Evolutionary conservation across 2,329 filamentous ascomycete species (phyloP).

Genomic region (Tolypocladium ovalisporum): DNA sequence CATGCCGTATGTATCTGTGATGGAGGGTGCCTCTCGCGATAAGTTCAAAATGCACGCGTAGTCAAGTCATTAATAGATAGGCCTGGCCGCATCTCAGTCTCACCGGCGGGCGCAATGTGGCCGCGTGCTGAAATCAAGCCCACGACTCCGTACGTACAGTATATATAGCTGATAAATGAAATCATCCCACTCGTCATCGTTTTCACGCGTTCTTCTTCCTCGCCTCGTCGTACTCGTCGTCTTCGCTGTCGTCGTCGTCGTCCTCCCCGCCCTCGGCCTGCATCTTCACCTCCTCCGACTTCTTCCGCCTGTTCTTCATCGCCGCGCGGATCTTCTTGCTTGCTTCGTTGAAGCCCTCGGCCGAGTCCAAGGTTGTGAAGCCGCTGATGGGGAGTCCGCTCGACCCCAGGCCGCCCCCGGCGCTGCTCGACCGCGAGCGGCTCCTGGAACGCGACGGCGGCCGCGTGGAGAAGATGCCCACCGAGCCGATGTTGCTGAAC

Average conservation of each 20-base stretch:
- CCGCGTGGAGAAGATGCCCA: slow-evolving; percentile 83
- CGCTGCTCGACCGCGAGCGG: slow-evolving; percentile 60
- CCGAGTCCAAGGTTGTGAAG: slow-evolving; percentile 57
- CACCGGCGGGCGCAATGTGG: too few relatives aligned
- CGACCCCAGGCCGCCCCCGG: slow-evolving; percentile 49
- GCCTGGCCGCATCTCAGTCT: background rate
- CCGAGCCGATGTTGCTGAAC: slow-evolving; percentile 77
- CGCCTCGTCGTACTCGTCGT: slow-evolving; percentile 30
- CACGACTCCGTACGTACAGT: background rate
- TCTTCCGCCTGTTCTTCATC: slow-evolving; percentile 56
- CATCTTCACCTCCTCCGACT: slow-evolving; percentile 32
- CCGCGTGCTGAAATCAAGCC: background rate
- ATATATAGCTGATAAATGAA: background rate
- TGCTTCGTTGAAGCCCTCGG: slow-evolving; percentile 70
- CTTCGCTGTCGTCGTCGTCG: slow-evolving; percentile 26
- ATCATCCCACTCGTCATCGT: background rate
- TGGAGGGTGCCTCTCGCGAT: background rate
- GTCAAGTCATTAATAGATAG: too few relatives aligned
- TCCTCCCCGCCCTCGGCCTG: slow-evolving; percentile 22
- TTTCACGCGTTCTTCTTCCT: slow-evolving; percentile 27
- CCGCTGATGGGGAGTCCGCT: slow-evolving; percentile 55
- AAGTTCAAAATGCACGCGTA: too few relatives aligned
- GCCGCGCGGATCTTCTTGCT: slow-evolving; percentile 74
- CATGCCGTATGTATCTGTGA: background rate
- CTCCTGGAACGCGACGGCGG: slow-evolving; percentile 71